A percentile compares a stretch with the other conserved stretches of the same genome.
Evolutionary conservation across 371 early-diverging fungal species (phyloP).

Genomic region (Circinella umbellata): DNA sequence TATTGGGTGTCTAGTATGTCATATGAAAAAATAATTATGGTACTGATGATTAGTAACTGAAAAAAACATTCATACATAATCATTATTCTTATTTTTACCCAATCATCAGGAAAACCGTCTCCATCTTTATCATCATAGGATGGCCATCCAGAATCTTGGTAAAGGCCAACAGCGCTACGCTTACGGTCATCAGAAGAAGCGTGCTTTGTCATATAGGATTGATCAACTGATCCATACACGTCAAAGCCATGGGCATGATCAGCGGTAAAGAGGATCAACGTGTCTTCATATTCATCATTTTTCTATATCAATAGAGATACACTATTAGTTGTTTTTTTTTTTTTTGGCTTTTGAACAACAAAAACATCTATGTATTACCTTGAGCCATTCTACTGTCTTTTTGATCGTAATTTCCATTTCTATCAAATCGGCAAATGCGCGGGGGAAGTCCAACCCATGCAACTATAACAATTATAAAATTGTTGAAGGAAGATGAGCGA

Average conservation of each 20-base stretch:
- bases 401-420: conserved; percentile 75
- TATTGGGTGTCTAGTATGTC: conserved; percentile 33
- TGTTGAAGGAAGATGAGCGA: no score
- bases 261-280: conserved; percentile 73
- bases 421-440: conserved; percentile 72
- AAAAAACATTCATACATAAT: no score
- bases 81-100: conserved; percentile 17
- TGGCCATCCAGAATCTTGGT: conserved; percentile 71
- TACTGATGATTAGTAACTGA: no score
- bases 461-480: conserved; percentile 20
- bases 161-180: conserved; percentile 68
- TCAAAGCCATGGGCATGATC: conserved; percentile 79
- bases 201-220: conserved; percentile 25
- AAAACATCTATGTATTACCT: conserved; percentile 24
- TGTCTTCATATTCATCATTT: conserved; percentile 60
- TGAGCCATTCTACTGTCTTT: conserved; percentile 64
- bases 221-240: conserved; percentile 75
- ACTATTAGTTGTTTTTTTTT: no score
- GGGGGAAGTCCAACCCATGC: conserved; percentile 74
- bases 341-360: no score
- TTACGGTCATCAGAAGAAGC: conserved; percentile 38
- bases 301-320: conserved; percentile 16
- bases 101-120: conserved; percentile 73
- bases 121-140: conserved; percentile 65
- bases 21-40: no score